phyloP scores from a whole-genome alignment of 345 rosid genomes.

The Chamaenerion angustifolium region DNA sequence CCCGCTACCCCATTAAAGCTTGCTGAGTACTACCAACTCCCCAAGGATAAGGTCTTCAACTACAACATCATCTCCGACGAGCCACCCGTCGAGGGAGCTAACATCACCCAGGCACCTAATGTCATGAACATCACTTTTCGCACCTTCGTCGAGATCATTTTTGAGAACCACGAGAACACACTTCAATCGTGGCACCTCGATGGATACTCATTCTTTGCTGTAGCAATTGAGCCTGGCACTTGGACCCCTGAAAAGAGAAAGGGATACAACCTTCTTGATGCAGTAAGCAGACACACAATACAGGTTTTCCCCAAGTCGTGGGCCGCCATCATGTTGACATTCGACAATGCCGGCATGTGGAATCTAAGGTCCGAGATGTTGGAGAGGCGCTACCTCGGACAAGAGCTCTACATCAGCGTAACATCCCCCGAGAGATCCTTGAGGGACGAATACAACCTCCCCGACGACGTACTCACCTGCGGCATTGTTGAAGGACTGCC shows the following conservation, averaged over 20 bases:
- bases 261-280: constrained; percentile 57
- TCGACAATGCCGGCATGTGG: constrained; percentile 86
- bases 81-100: no score
- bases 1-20: no score
- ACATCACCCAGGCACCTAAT: no score
- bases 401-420: constrained; percentile 47
- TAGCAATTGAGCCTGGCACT: constrained; percentile 33
- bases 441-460: constrained; percentile 58
- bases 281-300: constrained; percentile 65
- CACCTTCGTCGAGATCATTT: no score
- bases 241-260: constrained; percentile 58
- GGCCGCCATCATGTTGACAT: constrained; percentile 58
- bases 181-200: no score
- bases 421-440: constrained; percentile 45
- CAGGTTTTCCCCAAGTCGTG: constrained; percentile 18
- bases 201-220: no score
- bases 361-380: constrained; percentile 49
- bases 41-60: no score
- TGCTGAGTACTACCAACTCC: no score
- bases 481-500: constrained; percentile 23
- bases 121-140: no score
- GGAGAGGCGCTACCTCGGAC: constrained; percentile 56
- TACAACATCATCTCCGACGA: no score
- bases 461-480: constrained; percentile 34
- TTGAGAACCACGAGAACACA: no score